These are phyloP conservation scores for Blastobotrys elegans DNA, from an alignment of 1,139 yeast species.

Conservation along the genomic window DNA sequence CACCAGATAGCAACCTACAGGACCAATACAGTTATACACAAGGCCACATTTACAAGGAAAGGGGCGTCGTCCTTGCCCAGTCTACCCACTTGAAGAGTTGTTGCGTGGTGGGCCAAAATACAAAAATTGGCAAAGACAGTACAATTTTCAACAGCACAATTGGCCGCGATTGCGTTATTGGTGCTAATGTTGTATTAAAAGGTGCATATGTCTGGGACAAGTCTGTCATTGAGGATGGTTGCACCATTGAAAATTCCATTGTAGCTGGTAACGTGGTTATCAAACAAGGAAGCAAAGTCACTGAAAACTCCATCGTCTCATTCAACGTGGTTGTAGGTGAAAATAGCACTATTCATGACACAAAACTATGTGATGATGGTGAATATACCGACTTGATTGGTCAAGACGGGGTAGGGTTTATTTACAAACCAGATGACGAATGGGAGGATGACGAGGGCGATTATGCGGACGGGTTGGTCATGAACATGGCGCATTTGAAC, in stretches of 20 bases:
- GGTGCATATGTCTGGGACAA: conserved; percentile 88
- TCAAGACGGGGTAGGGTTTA: conserved; percentile 52
- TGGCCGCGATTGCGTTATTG: conserved; percentile 82
- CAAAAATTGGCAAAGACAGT: conserved; percentile 58
- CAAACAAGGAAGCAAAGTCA: conserved; percentile 46
- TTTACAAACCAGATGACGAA: conserved; percentile 38
- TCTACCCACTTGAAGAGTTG: conserved; percentile 77
- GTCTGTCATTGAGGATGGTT: conserved; percentile 63
- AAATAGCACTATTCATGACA: conserved; percentile 21
- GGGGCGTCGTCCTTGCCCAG: conserved; percentile 82
- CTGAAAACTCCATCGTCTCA: conserved; percentile 77
- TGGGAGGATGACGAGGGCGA: conserved; percentile 44
- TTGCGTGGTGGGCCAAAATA: conserved; percentile 71
- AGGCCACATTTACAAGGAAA: conserved; percentile 79
- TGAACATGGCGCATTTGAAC: conserved; percentile 58
- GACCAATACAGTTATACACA: conserved; percentile 71
- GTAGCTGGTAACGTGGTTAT: conserved; percentile 61
- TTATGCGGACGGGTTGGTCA: conserved; percentile 42
- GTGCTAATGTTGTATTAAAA: conserved; percentile 62
- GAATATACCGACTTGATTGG: conserved; percentile 43
- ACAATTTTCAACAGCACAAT: conserved; percentile 60
- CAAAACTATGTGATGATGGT: conserved; percentile 29
- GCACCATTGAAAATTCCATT: conserved; percentile 54
- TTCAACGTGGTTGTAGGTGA: conserved; percentile 63
- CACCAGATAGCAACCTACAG: conserved; percentile 76